Conservation (phyloP, 345 rosid genomes). For the Pelargonium nanum region DNA sequence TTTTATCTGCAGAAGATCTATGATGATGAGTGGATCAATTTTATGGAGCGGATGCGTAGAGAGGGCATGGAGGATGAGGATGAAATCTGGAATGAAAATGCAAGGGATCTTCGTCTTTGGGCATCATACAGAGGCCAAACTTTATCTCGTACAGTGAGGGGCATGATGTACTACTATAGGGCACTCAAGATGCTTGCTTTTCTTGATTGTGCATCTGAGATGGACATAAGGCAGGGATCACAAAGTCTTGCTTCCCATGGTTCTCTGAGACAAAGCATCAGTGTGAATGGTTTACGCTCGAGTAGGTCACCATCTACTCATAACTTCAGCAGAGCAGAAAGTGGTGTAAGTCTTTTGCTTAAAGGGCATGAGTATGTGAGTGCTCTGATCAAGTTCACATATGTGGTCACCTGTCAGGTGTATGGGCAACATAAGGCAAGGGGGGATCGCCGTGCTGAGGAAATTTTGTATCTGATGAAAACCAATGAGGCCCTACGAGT, state of each 20-base stretch:
- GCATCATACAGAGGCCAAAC: constrained; percentile 95
- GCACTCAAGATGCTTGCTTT: constrained; percentile 78
- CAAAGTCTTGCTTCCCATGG: constrained; percentile 34
- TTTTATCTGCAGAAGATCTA: constrained; percentile 82
- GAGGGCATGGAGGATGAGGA: constrained; percentile 62
- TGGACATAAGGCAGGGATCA: constrained; percentile 55
- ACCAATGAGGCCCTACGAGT: constrained; percentile 75
- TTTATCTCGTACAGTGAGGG: constrained; percentile 78
- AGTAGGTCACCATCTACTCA: too few species aligned
- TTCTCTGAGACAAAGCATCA: constrained; percentile 19
- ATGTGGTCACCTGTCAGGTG: constrained; percentile 73
- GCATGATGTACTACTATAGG: constrained; percentile 90
- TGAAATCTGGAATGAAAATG: constrained; percentile 56
- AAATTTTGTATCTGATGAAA: constrained; percentile 60
- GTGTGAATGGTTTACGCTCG: constrained; percentile 18
- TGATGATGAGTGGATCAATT: constrained; percentile 83
- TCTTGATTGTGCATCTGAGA: constrained; percentile 87
- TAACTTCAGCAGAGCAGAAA: too few species aligned
- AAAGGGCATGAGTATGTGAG: constrained; percentile 77
- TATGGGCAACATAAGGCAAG: constrained; percentile 70
- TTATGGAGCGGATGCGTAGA: constrained; percentile 72
- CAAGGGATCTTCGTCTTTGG: constrained; percentile 82
- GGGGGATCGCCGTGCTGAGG: constrained; percentile 64
- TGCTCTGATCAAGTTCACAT: constrained; percentile 78
- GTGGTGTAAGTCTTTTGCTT: constrained; percentile 51